A percentile compares a stretch with the other conserved stretches of the same genome.
Evolutionary conservation across 2,329 filamentous ascomycete species (phyloP).

Genomic region (Clonostachys rhizophaga): DNA sequence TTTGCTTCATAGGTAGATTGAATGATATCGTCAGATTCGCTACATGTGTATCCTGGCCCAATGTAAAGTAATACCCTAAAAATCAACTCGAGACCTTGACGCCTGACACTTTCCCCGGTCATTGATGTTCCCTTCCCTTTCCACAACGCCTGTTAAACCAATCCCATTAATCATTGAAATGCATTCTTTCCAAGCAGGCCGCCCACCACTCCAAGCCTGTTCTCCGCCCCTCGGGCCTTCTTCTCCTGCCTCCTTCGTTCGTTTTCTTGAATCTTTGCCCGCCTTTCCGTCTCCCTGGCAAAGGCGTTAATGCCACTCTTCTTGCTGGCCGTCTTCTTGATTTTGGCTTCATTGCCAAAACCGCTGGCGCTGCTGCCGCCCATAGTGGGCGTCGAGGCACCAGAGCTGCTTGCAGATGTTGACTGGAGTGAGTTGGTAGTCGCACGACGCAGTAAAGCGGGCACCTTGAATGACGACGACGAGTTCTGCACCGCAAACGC

Average conservation of each 20-base stretch:
- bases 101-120: too few relatives aligned
- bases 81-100: too few relatives aligned
- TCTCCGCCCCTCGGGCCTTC: constrained; percentile 53
- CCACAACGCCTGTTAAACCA: neutral
- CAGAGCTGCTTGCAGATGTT: constrained; percentile 20
- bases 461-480: constrained; percentile 57
- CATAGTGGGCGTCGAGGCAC: constrained; percentile 13
- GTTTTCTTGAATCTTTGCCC: constrained; percentile 47
- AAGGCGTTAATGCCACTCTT: constrained; percentile 57
- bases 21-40: neutral
- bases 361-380: constrained; percentile 19
- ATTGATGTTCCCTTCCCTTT: neutral
- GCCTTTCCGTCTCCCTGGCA: constrained; percentile 49
- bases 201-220: constrained; percentile 49
- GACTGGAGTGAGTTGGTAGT: constrained; percentile 60
- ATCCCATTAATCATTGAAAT: constrained; percentile 21
- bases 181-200: constrained; percentile 52
- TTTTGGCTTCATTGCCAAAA: constrained; percentile 45
- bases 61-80: neutral
- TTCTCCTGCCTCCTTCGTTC: constrained; percentile 55
- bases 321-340: constrained; percentile 57
- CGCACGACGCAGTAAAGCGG: constrained; percentile 66
- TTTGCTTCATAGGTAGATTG: too few relatives aligned
- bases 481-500: constrained; percentile 49
- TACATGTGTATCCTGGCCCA: neutral